phyloP scores from a whole-genome alignment of 2,329 filamentous ascomycete genomes.

The Setomelanomma holmii region DNA sequence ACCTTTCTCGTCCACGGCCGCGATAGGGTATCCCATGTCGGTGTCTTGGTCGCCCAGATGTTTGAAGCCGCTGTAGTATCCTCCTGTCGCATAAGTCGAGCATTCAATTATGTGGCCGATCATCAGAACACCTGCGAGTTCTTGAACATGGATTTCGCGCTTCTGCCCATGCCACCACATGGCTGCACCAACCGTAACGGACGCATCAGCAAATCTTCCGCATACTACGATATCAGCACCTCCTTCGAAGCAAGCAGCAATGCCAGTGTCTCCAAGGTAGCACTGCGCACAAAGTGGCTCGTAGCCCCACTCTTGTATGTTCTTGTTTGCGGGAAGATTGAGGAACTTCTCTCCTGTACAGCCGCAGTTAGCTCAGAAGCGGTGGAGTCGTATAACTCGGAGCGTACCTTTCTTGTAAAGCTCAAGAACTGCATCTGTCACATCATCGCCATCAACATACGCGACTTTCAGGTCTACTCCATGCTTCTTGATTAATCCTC shows the following conservation, averaged over 20 bases:
- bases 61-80: slow-evolving; percentile 44
- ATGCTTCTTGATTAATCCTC: slow-evolving; percentile 22
- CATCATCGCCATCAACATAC: slow-evolving; percentile 54
- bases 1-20: slow-evolving; percentile 53
- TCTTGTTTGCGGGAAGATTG: slow-evolving; percentile 28
- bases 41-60: slow-evolving; percentile 28
- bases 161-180: slow-evolving; percentile 63
- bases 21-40: slow-evolving; percentile 53
- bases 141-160: slow-evolving; percentile 52
- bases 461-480: slow-evolving; percentile 48
- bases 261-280: slow-evolving; percentile 33
- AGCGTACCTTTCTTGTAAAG: slow-evolving; percentile 20
- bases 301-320: slow-evolving; percentile 30
- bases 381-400: background rate
- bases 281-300: slow-evolving; percentile 35
- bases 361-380: background rate
- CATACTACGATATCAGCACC: slow-evolving; percentile 34
- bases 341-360: slow-evolving; percentile 22
- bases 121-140: slow-evolving; percentile 58
- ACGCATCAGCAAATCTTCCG: slow-evolving; percentile 32
- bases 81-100: slow-evolving; percentile 37
- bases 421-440: slow-evolving; percentile 37
- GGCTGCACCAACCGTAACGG: slow-evolving; percentile 58
- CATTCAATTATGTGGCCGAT: slow-evolving; percentile 30
- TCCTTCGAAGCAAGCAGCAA: slow-evolving; percentile 27